Percentiles rank a stretch among this genome's conserved stretches.
These are phyloP conservation scores for Diaporthe ampelina DNA, from an alignment of 2,329 filamentous ascomycete genomes.

Conservation along the genomic window DNA sequence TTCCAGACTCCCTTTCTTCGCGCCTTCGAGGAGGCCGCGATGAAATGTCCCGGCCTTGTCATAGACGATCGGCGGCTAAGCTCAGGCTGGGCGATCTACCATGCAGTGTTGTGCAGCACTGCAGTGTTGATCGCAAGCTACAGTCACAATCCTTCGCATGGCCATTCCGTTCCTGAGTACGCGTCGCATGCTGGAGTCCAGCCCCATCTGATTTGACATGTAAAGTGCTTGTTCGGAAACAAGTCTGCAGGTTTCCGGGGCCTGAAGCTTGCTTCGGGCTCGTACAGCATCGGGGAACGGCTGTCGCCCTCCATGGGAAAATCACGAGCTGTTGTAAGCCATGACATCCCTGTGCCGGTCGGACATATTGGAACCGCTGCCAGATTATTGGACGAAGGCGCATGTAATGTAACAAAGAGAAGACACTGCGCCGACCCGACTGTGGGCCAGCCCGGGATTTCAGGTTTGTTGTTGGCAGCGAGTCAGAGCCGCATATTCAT, in stretches of 20 bases:
- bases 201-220: neutral
- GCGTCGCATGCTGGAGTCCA: neutral
- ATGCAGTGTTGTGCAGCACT: no score
- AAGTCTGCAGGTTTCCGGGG: neutral
- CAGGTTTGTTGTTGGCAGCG: constrained; percentile 29
- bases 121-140: neutral
- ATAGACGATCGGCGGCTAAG: constrained; percentile 13
- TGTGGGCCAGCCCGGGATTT: constrained; percentile 27
- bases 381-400: constrained; percentile 4
- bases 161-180: neutral
- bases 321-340: neutral
- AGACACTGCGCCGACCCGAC: constrained; percentile 16
- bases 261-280: no score
- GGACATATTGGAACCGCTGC: neutral
- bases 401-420: neutral
- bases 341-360: constrained; percentile 5
- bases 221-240: neutral
- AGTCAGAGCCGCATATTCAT: constrained; percentile 7
- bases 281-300: neutral
- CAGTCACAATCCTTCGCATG: neutral
- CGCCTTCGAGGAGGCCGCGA: neutral
- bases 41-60: neutral
- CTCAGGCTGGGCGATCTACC: neutral
- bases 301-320: neutral
- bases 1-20: neutral